These are phyloP conservation scores for Saccharomyces hybrid DNA, from an alignment of 1,139 yeast genomes.

Conservation along the genomic window DNA sequence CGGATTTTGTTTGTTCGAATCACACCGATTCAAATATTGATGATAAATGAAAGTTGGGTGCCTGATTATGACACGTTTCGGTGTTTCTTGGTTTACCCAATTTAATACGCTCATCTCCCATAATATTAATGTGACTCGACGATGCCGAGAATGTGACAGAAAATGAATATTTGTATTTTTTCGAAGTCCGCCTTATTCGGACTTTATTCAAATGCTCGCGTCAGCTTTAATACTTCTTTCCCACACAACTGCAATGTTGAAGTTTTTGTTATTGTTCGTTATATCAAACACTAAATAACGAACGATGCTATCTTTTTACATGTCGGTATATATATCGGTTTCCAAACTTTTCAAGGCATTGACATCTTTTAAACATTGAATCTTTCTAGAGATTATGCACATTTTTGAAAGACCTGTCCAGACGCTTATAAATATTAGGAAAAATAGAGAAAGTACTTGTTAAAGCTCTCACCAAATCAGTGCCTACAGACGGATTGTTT, in stretches of 20 bases:
- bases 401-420: neutral
- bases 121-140: neutral
- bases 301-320: neutral
- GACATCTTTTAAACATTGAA: too few species aligned
- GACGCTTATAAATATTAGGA: neutral
- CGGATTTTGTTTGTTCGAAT: too few species aligned
- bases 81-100: neutral
- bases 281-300: neutral
- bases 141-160: neutral
- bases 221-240: neutral
- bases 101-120: neutral
- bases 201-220: neutral
- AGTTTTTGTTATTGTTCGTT: neutral
- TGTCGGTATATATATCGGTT: neutral
- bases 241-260: neutral
- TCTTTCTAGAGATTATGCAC: neutral
- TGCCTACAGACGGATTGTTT: neutral
- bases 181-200: neutral
- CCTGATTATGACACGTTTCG: neutral
- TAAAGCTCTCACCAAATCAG: neutral
- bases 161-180: neutral
- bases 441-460: neutral
- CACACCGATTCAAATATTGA: too few species aligned
- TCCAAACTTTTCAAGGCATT: neutral
- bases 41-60: neutral